Evolutionary conservation across 345 rosid species (phyloP).

Genomic region (Xanthoceras sorbifolium): DNA sequence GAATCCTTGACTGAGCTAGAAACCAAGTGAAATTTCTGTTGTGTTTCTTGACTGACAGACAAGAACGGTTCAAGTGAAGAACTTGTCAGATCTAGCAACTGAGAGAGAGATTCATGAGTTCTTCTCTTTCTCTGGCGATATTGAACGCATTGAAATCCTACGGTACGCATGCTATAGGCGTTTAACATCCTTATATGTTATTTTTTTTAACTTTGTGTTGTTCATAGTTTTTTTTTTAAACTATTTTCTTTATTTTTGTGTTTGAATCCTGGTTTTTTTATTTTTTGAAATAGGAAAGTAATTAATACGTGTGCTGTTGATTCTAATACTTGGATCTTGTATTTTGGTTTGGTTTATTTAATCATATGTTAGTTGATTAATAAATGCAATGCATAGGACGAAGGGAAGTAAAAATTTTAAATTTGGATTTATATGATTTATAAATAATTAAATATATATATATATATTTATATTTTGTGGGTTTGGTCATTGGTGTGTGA

Average conservation of each 20-base stretch:
- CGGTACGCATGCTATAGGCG: conserved; percentile 36
- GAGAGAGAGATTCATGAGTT: conserved; percentile 99
- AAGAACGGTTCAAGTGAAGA: conserved; percentile 80
- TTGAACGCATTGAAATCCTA: conserved; percentile 64
- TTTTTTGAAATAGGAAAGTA: background rate
- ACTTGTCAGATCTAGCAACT: conserved; percentile 90
- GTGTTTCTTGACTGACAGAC: conserved; percentile 33
- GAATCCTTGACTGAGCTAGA: background rate
- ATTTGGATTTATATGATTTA: background rate
- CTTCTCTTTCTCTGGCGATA: conserved; percentile 94
- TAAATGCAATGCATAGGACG: background rate
- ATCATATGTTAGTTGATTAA: background rate
- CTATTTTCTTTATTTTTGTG: background rate
- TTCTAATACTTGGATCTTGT: background rate
- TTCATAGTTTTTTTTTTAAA: background rate
- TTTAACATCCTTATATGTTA: background rate
- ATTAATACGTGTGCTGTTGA: background rate
- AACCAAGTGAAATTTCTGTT: background rate
- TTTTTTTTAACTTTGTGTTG: background rate
- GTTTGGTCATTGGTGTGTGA: background rate
- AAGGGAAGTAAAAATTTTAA: background rate
- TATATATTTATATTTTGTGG: background rate
- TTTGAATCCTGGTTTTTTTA: conserved; percentile 21
- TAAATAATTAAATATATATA: too few species aligned
- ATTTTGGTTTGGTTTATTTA: background rate